phyloP scores from a whole-genome alignment of 2,329 filamentous ascomycete species.

The Botrytis fragariae region DNA sequence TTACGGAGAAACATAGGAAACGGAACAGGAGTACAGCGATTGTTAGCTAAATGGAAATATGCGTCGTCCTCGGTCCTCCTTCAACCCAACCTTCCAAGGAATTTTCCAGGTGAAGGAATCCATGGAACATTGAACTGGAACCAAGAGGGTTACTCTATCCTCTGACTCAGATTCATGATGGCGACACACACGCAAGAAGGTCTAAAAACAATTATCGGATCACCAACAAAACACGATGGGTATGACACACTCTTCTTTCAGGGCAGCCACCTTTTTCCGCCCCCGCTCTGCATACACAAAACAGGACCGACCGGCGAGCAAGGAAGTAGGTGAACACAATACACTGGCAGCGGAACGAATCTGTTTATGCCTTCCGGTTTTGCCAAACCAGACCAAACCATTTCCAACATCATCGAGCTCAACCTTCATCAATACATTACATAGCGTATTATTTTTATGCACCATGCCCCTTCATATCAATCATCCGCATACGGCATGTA shows the following conservation, averaged over 20 bases:
- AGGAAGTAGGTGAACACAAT: slow-evolving; percentile 20
- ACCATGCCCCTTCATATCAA: slow-evolving; percentile 20
- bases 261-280: slow-evolving; percentile 21
- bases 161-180: slow-evolving; percentile 17
- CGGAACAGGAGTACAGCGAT: slow-evolving; percentile 7
- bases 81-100: slow-evolving; percentile 6
- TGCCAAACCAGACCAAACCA: slow-evolving; percentile 22
- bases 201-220: neutral
- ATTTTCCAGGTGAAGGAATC: neutral
- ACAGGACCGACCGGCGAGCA: slow-evolving; percentile 22
- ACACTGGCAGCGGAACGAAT: slow-evolving; percentile 22
- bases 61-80: slow-evolving; percentile 17
- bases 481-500: slow-evolving; percentile 16
- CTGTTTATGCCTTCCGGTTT: slow-evolving; percentile 21
- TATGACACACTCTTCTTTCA: slow-evolving; percentile 15
- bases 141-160: slow-evolving; percentile 6
- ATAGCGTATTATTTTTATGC: slow-evolving; percentile 24
- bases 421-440: slow-evolving; percentile 18
- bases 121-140: slow-evolving; percentile 3
- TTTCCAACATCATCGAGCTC: slow-evolving; percentile 10
- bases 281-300: slow-evolving; percentile 26
- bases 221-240: slow-evolving; percentile 5
- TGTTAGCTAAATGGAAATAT: slow-evolving; percentile 16
- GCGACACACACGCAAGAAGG: slow-evolving; percentile 9
- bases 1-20: slow-evolving; percentile 3